Conservation (phyloP, 352 stramenopile genomes). For the Phytophthora fragariaefolia region DNA sequence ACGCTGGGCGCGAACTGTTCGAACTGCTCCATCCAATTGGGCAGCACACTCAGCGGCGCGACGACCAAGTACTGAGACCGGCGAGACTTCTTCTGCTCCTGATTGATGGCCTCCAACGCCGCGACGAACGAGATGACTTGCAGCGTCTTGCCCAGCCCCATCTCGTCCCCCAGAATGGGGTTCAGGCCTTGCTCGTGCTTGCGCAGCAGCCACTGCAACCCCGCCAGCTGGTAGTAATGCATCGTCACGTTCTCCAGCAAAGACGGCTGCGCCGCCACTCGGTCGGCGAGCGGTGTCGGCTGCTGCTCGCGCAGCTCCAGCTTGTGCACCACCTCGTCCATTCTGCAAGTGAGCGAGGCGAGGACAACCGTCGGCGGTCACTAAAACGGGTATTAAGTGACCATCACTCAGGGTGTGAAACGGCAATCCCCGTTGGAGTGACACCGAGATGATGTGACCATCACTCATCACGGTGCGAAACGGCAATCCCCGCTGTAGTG, state of each 20-base stretch:
- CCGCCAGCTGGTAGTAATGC: slow-evolving; percentile 76
- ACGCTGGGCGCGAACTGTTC: slow-evolving; percentile 68
- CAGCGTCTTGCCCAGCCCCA: slow-evolving; percentile 86
- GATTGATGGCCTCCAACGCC: slow-evolving; percentile 39
- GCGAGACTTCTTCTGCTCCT: slow-evolving; percentile 3
- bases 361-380: too few species aligned
- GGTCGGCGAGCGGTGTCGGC: slow-evolving; percentile 28
- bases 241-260: slow-evolving; percentile 64
- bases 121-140: slow-evolving; percentile 80
- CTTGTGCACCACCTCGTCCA: slow-evolving; percentile 55
- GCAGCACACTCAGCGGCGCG: slow-evolving; percentile 79
- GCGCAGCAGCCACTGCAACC: slow-evolving; percentile 67
- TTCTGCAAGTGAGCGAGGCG: slow-evolving; percentile 29
- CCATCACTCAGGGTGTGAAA: not conserved
- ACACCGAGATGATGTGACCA: too few species aligned
- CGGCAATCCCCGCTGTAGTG: slow-evolving; percentile 22
- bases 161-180: slow-evolving; percentile 83
- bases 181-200: slow-evolving; percentile 72
- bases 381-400: not conserved
- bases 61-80: slow-evolving; percentile 57
- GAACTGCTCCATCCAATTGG: slow-evolving; percentile 88
- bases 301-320: slow-evolving; percentile 44
- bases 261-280: slow-evolving; percentile 32
- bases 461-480: slow-evolving; percentile 14
- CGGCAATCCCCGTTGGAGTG: too few species aligned